Conservation (phyloP, 768 basidiomycete genomes). For the Lactifluus hygrophoroides region DNA sequence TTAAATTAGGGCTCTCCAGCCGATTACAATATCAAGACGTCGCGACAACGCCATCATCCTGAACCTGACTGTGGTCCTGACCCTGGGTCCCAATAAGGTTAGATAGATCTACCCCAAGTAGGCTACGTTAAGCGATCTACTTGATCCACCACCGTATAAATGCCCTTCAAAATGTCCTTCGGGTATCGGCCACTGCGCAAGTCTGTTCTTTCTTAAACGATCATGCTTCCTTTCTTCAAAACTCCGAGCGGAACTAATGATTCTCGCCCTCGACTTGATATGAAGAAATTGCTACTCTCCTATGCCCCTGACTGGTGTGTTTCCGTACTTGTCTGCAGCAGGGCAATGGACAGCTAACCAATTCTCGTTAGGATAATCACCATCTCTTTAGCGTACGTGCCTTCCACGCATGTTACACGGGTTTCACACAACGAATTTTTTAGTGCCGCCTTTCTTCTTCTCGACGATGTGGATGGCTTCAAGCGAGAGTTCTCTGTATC, state of each 20-base stretch:
- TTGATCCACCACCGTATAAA: too few species aligned
- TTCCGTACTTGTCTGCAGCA: background rate
- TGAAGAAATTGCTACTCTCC: constrained; percentile 42
- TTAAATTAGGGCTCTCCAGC: too few species aligned
- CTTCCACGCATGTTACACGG: background rate
- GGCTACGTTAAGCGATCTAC: too few species aligned
- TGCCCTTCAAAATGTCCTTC: too few species aligned
- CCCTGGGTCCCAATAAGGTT: too few species aligned
- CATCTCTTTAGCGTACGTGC: constrained; percentile 52
- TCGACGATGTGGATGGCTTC: constrained; percentile 61
- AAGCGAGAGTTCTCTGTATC: constrained; percentile 68
- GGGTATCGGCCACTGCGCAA: too few species aligned
- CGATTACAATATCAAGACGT: too few species aligned
- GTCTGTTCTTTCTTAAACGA: too few species aligned
- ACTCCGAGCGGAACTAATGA: background rate
- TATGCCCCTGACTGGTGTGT: constrained; percentile 74
- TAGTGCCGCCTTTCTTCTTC: constrained; percentile 49
- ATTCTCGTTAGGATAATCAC: constrained; percentile 55
- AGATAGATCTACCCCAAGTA: too few species aligned
- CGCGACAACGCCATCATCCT: too few species aligned
- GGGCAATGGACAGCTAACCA: background rate
- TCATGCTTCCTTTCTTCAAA: background rate
- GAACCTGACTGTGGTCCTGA: too few species aligned
- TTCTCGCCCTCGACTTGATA: background rate
- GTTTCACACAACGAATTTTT: constrained; percentile 22